These are phyloP conservation scores for Filobasidium wieringae DNA, from an alignment of 768 basidiomycete genomes.

Conservation along the genomic window DNA sequence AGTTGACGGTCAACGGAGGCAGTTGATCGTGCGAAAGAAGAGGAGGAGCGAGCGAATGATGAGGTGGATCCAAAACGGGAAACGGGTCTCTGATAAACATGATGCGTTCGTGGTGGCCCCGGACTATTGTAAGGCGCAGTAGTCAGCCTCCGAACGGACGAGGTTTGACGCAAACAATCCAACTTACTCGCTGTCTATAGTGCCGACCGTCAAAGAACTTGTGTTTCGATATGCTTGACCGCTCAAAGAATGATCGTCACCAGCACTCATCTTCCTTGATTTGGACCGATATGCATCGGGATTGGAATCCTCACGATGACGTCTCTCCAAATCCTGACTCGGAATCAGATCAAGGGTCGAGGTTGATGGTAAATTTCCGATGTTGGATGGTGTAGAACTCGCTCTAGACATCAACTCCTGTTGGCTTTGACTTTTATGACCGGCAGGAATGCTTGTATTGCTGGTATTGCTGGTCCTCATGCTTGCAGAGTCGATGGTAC, in stretches of 20 bases:
- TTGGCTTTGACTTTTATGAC: conserved; percentile 1
- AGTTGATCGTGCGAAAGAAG: conserved; percentile 22
- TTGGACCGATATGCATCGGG: conserved; percentile 27
- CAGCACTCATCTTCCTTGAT: conserved; percentile 35
- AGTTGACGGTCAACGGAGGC: conserved; percentile 37
- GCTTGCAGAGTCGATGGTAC: background rate
- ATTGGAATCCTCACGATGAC: background rate
- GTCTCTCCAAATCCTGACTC: background rate
- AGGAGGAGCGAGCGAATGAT: conserved; percentile 19
- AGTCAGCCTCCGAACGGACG: background rate
- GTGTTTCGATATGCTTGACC: background rate
- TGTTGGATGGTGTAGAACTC: conserved; percentile 13
- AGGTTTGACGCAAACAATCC: background rate
- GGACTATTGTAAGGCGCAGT: conserved; percentile 19
- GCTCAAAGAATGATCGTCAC: conserved; percentile 39
- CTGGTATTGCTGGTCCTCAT: background rate
- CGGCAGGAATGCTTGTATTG: conserved; percentile 1
- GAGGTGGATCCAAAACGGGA: conserved; percentile 24
- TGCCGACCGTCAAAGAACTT: conserved; percentile 10
- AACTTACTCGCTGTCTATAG: conserved; percentile 39
- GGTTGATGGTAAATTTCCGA: conserved; percentile 9
- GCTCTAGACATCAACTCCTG: background rate
- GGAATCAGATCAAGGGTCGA: background rate
- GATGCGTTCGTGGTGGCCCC: conserved; percentile 26
- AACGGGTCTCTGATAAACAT: conserved; percentile 19